Evolutionary conservation across 352 stramenopile genomes (phyloP).

Genomic region (Phytophthora tubulina): DNA sequence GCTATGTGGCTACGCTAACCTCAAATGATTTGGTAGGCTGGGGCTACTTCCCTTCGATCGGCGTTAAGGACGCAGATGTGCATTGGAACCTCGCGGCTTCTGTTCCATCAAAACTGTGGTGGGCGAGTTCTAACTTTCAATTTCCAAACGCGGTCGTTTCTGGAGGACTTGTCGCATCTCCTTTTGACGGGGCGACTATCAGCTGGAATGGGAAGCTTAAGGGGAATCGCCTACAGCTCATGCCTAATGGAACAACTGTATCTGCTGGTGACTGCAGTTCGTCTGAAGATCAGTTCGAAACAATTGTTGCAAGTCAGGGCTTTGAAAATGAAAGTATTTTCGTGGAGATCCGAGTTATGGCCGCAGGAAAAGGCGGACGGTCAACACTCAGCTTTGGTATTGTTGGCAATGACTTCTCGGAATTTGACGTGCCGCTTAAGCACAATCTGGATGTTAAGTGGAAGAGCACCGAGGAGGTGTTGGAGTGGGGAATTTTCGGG

Average conservation of each 20-base stretch:
- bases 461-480: slow-evolving; percentile 47
- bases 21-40: slow-evolving; percentile 24
- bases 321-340: slow-evolving; percentile 68
- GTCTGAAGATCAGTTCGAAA: slow-evolving; percentile 63
- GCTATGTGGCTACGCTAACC: slow-evolving; percentile 45
- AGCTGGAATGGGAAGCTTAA: slow-evolving; percentile 72
- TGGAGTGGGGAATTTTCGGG: slow-evolving; percentile 60
- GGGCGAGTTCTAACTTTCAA: slow-evolving; percentile 53
- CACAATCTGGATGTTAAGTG: slow-evolving; percentile 52
- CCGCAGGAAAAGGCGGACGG: slow-evolving; percentile 54
- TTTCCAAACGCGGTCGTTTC: slow-evolving; percentile 70
- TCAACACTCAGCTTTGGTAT: slow-evolving; percentile 67
- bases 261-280: slow-evolving; percentile 62
- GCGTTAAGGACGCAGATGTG: slow-evolving; percentile 66
- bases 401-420: slow-evolving; percentile 48
- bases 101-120: slow-evolving; percentile 75
- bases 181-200: slow-evolving; percentile 68
- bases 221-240: slow-evolving; percentile 57
- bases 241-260: slow-evolving; percentile 61
- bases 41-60: slow-evolving; percentile 67
- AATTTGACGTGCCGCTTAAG: slow-evolving; percentile 29
- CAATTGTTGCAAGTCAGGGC: slow-evolving; percentile 58
- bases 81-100: slow-evolving; percentile 68
- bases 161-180: slow-evolving; percentile 66
- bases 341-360: slow-evolving; percentile 67